phyloP scores from a whole-genome alignment of 1,139 yeast species.

The Geotrichum candidum region DNA sequence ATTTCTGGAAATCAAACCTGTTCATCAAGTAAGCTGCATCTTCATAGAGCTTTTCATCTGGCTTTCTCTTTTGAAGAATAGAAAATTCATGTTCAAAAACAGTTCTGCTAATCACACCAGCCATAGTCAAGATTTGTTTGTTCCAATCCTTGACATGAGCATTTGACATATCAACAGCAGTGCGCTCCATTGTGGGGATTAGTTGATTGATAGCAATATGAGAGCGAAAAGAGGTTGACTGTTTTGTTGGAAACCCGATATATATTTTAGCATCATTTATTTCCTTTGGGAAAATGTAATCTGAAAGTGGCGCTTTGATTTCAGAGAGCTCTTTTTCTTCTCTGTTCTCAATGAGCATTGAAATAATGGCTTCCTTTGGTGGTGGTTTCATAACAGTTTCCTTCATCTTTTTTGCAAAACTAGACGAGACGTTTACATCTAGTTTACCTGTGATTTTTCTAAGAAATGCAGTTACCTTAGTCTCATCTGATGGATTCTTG shows the following conservation, averaged over 20 bases:
- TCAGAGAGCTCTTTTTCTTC: conserved; percentile 31
- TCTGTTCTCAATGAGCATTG: conserved; percentile 32
- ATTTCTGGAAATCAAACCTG: conserved; percentile 31
- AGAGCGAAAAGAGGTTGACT: conserved; percentile 37
- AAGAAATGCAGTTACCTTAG: conserved; percentile 32
- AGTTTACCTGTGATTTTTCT: conserved; percentile 33
- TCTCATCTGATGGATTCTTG: conserved; percentile 31
- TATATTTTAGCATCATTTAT: conserved; percentile 37
- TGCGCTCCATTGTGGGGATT: conserved; percentile 42
- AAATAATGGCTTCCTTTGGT: conserved; percentile 34
- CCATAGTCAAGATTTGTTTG: conserved; percentile 36
- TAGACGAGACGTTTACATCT: conserved; percentile 30
- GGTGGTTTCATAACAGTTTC: conserved; percentile 41
- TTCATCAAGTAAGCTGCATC: conserved; percentile 29
- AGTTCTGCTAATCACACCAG: conserved; percentile 36
- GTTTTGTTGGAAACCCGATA: conserved; percentile 42
- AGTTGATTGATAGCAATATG: conserved; percentile 39
- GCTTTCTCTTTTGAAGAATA: conserved; percentile 9
- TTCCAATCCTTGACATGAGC: conserved; percentile 40
- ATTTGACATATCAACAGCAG: conserved; percentile 41
- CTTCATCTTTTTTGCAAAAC: conserved; percentile 34
- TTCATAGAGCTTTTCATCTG: conserved; percentile 18
- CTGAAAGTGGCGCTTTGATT: conserved; percentile 33
- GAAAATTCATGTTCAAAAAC: conserved; percentile 36
- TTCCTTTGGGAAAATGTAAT: conserved; percentile 36